phyloP scores from a whole-genome alignment of 139 green algal genomes.

The Parachlorella kessleri region DNA sequence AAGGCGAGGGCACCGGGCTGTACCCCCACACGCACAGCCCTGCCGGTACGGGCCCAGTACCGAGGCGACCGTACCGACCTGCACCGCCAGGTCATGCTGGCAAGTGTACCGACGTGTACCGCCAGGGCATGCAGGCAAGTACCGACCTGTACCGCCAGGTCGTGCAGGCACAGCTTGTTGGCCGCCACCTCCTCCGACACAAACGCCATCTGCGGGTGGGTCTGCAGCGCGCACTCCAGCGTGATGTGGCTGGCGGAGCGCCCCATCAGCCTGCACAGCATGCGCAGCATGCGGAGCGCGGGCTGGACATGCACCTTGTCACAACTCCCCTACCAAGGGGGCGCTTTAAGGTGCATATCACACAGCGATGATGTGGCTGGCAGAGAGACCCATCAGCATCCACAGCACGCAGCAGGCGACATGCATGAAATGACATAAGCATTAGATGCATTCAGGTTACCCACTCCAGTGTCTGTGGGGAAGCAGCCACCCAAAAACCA shows the following conservation, averaged over 20 bases:
- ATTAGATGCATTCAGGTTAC: not conserved
- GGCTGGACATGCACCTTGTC: not conserved
- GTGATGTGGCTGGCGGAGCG: conserved; percentile 65
- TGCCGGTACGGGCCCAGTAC: not conserved
- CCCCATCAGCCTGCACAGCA: conserved; percentile 51
- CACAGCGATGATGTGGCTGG: conserved; percentile 64
- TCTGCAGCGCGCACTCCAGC: conserved; percentile 72
- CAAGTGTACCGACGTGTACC: not conserved
- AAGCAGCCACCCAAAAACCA: not conserved
- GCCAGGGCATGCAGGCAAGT: not conserved
- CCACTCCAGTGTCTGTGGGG: not conserved
- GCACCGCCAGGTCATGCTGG: not conserved
- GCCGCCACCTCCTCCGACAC: conserved; percentile 62
- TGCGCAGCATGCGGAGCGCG: not conserved
- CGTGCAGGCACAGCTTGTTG: conserved; percentile 23
- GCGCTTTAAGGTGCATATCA: no score
- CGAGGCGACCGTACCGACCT: not conserved
- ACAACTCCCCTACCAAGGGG: no score
- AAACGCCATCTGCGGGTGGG: conserved; percentile 61
- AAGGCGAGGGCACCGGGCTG: not conserved
- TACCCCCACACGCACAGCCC: not conserved
- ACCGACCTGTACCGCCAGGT: conserved; percentile 28
- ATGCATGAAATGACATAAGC: not conserved
- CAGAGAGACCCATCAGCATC: not conserved
- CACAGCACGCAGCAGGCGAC: not conserved